Evolutionary conservation across 306 rosid species (phyloP).

Genomic region (Comarum palustre): DNA sequence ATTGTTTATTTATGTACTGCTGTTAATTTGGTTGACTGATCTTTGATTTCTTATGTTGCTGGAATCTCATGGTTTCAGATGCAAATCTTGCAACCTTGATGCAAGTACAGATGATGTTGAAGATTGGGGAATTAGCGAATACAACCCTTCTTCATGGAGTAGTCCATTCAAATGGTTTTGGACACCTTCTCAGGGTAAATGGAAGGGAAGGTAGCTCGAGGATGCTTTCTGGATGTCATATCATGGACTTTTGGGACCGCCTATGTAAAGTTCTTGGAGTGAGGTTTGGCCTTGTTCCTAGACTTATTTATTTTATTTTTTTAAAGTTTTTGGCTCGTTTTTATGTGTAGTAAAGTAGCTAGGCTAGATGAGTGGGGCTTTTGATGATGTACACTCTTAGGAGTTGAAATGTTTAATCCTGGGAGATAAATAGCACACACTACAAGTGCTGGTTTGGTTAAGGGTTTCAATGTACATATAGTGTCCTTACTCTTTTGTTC

Average conservation of each 20-base stretch:
- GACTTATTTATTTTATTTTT: background rate
- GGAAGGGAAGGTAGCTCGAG: slow-evolving; percentile 96
- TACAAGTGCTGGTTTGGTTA: background rate
- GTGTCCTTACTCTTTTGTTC: background rate
- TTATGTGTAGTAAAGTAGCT: background rate
- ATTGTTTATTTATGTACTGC: background rate
- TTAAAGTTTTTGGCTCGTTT: background rate
- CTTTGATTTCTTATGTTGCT: background rate
- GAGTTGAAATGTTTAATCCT: background rate
- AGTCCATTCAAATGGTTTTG: slow-evolving; percentile 90
- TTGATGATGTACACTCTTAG: background rate
- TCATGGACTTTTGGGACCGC: slow-evolving; percentile 96
- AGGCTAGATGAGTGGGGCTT: background rate
- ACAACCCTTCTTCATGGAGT: slow-evolving; percentile 85
- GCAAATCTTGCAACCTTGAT: slow-evolving; percentile 91
- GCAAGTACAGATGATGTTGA: slow-evolving; percentile 82
- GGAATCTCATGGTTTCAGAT: slow-evolving; percentile 46
- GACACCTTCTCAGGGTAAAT: slow-evolving; percentile 93
- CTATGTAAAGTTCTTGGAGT: slow-evolving; percentile 81
- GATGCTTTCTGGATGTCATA: slow-evolving; percentile 76
- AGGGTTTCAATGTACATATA: background rate
- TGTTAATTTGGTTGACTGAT: slow-evolving; percentile 7
- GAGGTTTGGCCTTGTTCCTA: slow-evolving; percentile 47
- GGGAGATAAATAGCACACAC: background rate
- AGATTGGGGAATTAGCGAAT: slow-evolving; percentile 95